These are phyloP conservation scores for Coniochaeta pulveracea DNA, from an alignment of 2,329 filamentous ascomycete genomes.

Conservation along the genomic window DNA sequence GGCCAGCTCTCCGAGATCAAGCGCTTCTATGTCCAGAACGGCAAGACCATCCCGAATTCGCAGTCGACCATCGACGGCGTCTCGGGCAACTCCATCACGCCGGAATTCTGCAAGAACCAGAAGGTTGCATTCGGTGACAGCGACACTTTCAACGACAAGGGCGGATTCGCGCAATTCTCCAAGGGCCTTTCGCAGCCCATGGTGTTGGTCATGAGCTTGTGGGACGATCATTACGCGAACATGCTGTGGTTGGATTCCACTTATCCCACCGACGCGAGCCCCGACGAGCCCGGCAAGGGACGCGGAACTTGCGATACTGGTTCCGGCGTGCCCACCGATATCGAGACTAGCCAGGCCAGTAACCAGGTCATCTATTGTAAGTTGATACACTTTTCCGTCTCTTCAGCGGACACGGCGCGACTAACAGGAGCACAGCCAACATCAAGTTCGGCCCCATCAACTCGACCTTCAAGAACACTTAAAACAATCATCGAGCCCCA, in stretches of 20 bases:
- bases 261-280: constrained; percentile 31
- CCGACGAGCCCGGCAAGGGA: constrained; percentile 24
- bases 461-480: constrained; percentile 15
- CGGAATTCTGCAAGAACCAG: constrained; percentile 41
- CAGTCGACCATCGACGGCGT: constrained; percentile 24
- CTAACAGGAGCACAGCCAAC: constrained; percentile 12
- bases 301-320: constrained; percentile 29
- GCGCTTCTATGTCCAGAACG: constrained; percentile 50
- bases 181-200: constrained; percentile 40
- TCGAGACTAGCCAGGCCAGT: constrained; percentile 22
- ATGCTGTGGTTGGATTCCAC: constrained; percentile 54
- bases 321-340: constrained; percentile 25
- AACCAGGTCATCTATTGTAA: constrained; percentile 25
- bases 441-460: constrained; percentile 20
- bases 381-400: constrained; percentile 1
- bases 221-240: constrained; percentile 50
- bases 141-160: constrained; percentile 36
- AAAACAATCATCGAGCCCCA: constrained; percentile 5
- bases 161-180: constrained; percentile 43
- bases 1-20: constrained; percentile 37
- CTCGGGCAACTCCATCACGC: constrained; percentile 29
- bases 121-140: constrained; percentile 41
- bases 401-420: background rate
- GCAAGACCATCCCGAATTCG: constrained; percentile 35
- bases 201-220: constrained; percentile 50